Conservation (phyloP, 139 green algal genomes). For the Chlamydomonas asymmetrica region DNA sequence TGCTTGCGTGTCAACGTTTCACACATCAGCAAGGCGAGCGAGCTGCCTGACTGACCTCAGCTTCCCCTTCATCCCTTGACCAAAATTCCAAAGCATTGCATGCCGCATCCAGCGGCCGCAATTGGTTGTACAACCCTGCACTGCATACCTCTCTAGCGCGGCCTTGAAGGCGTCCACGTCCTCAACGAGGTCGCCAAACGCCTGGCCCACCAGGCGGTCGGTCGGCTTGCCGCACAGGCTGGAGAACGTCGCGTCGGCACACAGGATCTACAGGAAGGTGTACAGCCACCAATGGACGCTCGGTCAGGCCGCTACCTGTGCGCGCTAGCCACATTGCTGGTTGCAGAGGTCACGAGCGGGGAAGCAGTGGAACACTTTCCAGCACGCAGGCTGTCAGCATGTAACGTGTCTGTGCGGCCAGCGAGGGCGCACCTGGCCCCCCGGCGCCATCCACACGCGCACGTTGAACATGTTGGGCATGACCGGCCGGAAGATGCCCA, state of each 20-base stretch:
- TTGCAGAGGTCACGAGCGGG: no score
- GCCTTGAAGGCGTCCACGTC: no score
- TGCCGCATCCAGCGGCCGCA: not conserved
- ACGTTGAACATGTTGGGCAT: not conserved
- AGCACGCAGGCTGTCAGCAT: no score
- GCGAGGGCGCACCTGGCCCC: no score
- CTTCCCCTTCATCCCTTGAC: not conserved
- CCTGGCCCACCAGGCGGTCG: conserved; percentile 8
- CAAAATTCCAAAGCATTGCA: not conserved
- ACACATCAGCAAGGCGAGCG: not conserved
- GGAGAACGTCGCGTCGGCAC: conserved; percentile 14
- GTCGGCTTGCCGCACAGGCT: not conserved
- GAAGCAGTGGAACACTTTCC: no score
- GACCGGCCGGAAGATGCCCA: conserved; percentile 22
- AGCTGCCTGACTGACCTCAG: not conserved
- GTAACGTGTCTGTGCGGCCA: no score
- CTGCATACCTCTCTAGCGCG: not conserved
- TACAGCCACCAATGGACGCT: no score
- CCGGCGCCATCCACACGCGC: conserved; percentile 13
- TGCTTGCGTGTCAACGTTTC: not conserved
- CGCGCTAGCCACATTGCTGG: no score
- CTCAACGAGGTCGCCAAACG: no score
- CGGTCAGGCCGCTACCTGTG: no score
- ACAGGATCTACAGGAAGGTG: no score
- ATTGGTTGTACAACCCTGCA: not conserved